These are phyloP conservation scores for Entoloma clypeatum DNA, from an alignment of 1,284 basidiomycete species.

Conservation along the genomic window DNA sequence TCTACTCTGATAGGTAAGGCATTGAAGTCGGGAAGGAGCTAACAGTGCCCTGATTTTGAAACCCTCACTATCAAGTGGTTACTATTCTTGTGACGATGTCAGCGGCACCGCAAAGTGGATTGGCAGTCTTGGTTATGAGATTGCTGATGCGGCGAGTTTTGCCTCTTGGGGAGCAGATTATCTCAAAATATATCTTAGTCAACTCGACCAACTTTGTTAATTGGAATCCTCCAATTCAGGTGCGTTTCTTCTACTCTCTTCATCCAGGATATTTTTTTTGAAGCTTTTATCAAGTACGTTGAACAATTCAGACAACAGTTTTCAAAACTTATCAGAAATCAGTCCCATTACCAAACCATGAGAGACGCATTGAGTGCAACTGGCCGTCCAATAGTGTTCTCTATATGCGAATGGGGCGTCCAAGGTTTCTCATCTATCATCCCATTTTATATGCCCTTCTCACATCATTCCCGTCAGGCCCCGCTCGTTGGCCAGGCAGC, in stretches of 20 bases:
- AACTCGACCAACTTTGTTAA: conserved; percentile 44
- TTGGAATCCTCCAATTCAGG: conserved; percentile 37
- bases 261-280: no score
- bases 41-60: no score
- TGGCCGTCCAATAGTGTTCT: conserved; percentile 46
- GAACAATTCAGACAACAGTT: no score
- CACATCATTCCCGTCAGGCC: conserved; percentile 26
- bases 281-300: no score
- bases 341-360: conserved; percentile 49
- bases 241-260: conserved; percentile 17
- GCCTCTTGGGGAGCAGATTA: conserved; percentile 48
- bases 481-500: conserved; percentile 44
- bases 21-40: no score
- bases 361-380: conserved; percentile 44
- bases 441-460: not conserved
- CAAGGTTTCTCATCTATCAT: conserved; percentile 23
- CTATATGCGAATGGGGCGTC: conserved; percentile 54
- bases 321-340: not conserved
- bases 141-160: conserved; percentile 39
- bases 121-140: conserved; percentile 42
- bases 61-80: conserved; percentile 29
- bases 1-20: conserved; percentile 44
- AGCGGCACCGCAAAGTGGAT: conserved; percentile 42
- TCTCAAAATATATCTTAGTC: conserved; percentile 41
- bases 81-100: conserved; percentile 41